Evolutionary conservation across 2,329 filamentous ascomycete species (phyloP).

Genomic region (Emergomyces pasteurianus): DNA sequence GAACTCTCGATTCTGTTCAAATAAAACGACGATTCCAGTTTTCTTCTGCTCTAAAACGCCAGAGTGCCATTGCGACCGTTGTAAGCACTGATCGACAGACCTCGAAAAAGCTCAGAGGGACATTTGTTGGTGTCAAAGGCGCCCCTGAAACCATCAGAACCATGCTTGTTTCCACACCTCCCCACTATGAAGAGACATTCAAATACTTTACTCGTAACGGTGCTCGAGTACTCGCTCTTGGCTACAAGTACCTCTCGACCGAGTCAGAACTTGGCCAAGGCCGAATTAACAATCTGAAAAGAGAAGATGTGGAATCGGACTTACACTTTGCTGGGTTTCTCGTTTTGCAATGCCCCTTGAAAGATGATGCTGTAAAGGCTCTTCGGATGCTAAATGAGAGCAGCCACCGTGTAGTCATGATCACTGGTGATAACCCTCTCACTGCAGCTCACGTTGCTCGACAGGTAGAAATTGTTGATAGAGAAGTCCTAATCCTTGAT

Average conservation of each 20-base stretch:
- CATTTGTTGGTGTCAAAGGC: constrained; percentile 92
- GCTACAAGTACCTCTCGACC: constrained; percentile 78
- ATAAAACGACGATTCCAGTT: constrained; percentile 97
- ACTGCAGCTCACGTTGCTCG: constrained; percentile 92
- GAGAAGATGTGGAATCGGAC: constrained; percentile 77
- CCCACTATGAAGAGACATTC: constrained; percentile 92
- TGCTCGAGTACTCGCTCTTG: constrained; percentile 83
- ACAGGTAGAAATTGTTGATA: constrained; percentile 94
- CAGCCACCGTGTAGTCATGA: constrained; percentile 97
- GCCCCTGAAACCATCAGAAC: constrained; percentile 93
- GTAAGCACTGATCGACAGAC: constrained; percentile 58
- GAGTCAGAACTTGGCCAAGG: constrained; percentile 71
- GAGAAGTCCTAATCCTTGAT: constrained; percentile 87
- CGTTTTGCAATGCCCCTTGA: constrained; percentile 87
- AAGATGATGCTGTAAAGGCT: constrained; percentile 87
- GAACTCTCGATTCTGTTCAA: constrained; percentile 60
- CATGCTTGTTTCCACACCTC: constrained; percentile 73
- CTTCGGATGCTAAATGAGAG: constrained; percentile 98
- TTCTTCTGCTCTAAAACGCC: constrained; percentile 88
- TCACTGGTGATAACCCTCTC: constrained; percentile 93
- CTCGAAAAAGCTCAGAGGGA: constrained; percentile 65
- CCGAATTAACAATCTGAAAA: constrained; percentile 86
- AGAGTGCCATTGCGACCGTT: constrained; percentile 85
- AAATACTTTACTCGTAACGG: constrained; percentile 97
- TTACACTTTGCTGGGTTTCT: constrained; percentile 89